Percentiles rank a stretch among this genome's conserved stretches.
Evolutionary conservation across 2,329 filamentous ascomycete genomes (phyloP).

Genomic region (Exophiala calicioides): DNA sequence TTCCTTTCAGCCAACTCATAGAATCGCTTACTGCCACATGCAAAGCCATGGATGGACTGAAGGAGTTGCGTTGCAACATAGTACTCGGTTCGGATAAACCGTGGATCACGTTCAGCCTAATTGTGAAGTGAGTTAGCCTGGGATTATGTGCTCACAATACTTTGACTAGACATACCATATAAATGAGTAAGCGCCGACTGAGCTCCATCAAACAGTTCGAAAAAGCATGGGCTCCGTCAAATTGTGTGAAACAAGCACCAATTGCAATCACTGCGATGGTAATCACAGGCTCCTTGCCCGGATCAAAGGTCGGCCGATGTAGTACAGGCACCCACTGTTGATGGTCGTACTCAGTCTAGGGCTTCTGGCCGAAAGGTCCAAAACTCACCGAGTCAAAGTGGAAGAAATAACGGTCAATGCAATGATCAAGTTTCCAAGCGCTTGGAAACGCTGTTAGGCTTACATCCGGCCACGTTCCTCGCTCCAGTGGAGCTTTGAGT

Average conservation of each 20-base stretch:
- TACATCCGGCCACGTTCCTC: too few species aligned
- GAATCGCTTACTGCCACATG: constrained; percentile 5
- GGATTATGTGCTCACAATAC: not conserved
- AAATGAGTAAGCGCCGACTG: constrained; percentile 5
- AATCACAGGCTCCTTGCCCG: not conserved
- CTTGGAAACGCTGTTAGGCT: too few species aligned
- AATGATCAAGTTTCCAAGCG: constrained; percentile 13
- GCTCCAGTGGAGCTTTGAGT: too few species aligned
- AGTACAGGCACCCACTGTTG: constrained; percentile 7
- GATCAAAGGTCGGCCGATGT: constrained; percentile 17
- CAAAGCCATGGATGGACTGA: constrained; percentile 10
- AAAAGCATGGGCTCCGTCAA: constrained; percentile 2
- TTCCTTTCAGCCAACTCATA: constrained; percentile 10
- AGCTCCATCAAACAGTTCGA: constrained; percentile 9
- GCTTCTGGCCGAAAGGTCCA: too few species aligned
- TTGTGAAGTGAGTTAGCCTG: too few species aligned
- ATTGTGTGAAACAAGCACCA: constrained; percentile 10
- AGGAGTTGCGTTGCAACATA: constrained; percentile 11
- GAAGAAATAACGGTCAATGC: constrained; percentile 14
- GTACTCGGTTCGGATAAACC: constrained; percentile 3
- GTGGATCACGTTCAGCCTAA: constrained; percentile 16
- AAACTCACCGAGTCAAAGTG: constrained; percentile 13
- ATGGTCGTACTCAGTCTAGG: too few species aligned
- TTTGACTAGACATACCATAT: constrained; percentile 7
- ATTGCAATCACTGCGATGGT: constrained; percentile 7